Conservation (phyloP, 805 yeast species). For the Kodamaea jinghongensis region DNA sequence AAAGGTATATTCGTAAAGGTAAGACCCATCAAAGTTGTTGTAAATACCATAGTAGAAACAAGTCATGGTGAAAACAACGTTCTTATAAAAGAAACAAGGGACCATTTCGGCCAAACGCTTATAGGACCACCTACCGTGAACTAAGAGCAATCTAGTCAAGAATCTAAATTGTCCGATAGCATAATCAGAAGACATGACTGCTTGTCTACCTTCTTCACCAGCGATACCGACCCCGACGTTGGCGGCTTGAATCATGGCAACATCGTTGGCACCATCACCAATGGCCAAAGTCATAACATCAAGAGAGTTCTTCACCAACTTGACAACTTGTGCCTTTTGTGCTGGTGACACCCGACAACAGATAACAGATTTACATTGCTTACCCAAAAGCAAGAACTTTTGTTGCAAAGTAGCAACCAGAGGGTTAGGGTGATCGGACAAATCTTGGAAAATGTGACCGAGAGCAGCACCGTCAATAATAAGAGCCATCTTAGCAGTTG, state of each 20-base stretch:
- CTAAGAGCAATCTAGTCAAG: constrained; percentile 60
- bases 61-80: constrained; percentile 70
- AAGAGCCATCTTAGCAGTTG: constrained; percentile 64
- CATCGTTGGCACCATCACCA: constrained; percentile 90
- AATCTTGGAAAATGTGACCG: constrained; percentile 43
- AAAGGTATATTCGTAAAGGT: constrained; percentile 73
- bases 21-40: constrained; percentile 75
- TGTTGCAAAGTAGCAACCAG: constrained; percentile 15
- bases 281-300: constrained; percentile 84
- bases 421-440: constrained; percentile 36
- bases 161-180: constrained; percentile 83
- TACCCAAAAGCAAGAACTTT: constrained; percentile 68
- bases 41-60: constrained; percentile 79
- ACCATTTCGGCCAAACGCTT: constrained; percentile 81
- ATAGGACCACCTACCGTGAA: constrained; percentile 87
- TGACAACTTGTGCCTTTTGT: constrained; percentile 82
- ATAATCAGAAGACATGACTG: constrained; percentile 84
- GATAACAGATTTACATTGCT: constrained; percentile 75
- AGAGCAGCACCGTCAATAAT: constrained; percentile 82
- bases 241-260: constrained; percentile 88
- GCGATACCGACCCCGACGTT: constrained; percentile 88
- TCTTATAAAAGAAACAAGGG: constrained; percentile 77
- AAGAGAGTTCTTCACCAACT: constrained; percentile 67
- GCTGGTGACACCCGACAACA: constrained; percentile 90
- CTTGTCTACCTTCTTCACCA: constrained; percentile 90